phyloP scores from a whole-genome alignment of 441 rosid genomes.

The Aquilaria agallochum region DNA sequence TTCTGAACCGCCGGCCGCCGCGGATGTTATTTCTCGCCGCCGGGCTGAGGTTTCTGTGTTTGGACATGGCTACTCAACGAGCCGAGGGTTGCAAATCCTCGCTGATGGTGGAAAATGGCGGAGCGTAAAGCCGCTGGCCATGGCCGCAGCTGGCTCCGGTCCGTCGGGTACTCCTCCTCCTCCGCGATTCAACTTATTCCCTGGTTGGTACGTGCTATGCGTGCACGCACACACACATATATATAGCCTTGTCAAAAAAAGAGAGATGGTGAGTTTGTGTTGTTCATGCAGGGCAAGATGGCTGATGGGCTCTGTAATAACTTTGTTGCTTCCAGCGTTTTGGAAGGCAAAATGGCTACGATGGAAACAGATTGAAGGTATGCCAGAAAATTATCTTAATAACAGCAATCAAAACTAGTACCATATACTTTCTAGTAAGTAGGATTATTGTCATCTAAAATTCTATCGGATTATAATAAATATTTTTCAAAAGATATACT shows the following conservation, averaged over 20 bases:
- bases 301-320: constrained; percentile 45
- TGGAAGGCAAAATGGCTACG: constrained; percentile 45
- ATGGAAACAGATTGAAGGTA: constrained; percentile 52
- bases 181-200: no score
- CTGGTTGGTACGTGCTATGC: not conserved
- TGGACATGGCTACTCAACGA: not conserved
- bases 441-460: not conserved
- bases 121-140: not conserved
- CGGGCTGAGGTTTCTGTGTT: not conserved
- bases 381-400: not conserved
- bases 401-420: no score
- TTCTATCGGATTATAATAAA: not conserved
- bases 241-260: not conserved
- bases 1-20: no score
- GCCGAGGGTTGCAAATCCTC: not conserved
- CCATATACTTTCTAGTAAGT: not conserved
- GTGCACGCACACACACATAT: not conserved
- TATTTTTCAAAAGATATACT: not conserved
- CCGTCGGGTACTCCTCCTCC: no score
- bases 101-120: not conserved
- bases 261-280: not conserved
- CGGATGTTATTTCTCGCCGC: no score
- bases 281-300: constrained; percentile 55
- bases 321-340: constrained; percentile 38
- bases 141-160: no score